Conservation (phyloP, 2,329 filamentous ascomycete genomes). For the Curvularia spicifera region DNA sequence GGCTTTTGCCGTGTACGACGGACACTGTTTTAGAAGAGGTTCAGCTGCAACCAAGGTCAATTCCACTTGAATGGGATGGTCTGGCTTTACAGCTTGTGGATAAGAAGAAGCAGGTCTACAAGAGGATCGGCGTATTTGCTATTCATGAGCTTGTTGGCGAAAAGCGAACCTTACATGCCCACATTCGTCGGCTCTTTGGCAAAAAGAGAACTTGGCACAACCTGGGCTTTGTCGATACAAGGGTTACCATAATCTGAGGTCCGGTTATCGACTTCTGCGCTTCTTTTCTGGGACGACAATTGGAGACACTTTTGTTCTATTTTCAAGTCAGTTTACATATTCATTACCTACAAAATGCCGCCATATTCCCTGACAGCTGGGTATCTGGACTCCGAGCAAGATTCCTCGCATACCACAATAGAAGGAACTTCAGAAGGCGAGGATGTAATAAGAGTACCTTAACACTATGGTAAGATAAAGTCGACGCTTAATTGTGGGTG, state of each 20-base stretch:
- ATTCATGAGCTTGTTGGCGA: background rate
- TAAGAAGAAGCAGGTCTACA: background rate
- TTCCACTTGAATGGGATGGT: too few relatives aligned
- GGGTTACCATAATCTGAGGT: background rate
- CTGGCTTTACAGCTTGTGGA: background rate
- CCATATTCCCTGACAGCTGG: background rate
- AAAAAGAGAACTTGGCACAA: background rate
- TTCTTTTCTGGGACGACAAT: background rate
- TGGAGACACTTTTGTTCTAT: background rate
- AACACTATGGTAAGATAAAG: background rate
- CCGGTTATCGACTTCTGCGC: too few relatives aligned
- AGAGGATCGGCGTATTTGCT: background rate
- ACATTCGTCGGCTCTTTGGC: background rate
- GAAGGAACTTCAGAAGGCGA: background rate
- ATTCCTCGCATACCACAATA: background rate
- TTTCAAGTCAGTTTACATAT: background rate
- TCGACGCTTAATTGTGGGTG: background rate
- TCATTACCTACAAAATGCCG: background rate
- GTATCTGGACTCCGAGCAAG: background rate
- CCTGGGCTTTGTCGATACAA: background rate
- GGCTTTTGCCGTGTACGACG: background rate
- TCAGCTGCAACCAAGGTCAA: too few relatives aligned
- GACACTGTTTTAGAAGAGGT: background rate
- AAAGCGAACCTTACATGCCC: too few relatives aligned
- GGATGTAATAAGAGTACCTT: background rate